These are phyloP conservation scores for Colletotrichum liaoningense DNA, from an alignment of 2,329 filamentous ascomycete species.

Conservation along the genomic window DNA sequence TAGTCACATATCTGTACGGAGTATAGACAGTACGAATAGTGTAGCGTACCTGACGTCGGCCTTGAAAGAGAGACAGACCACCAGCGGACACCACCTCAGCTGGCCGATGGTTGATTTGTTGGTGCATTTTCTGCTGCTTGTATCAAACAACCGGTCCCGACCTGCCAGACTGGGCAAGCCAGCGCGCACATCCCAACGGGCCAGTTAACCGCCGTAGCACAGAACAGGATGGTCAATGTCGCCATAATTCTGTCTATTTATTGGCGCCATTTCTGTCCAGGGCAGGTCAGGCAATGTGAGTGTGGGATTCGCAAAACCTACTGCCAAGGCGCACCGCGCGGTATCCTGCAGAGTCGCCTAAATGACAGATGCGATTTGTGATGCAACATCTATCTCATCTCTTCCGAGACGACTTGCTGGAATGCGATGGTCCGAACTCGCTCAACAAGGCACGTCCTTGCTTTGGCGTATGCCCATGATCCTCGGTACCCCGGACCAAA, in stretches of 20 bases:
- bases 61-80: background rate
- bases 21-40: no score
- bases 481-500: slow-evolving; percentile 1
- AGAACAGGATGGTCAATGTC: background rate
- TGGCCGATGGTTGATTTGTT: background rate
- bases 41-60: background rate
- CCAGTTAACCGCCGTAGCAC: background rate
- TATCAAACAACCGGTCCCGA: slow-evolving; percentile 5
- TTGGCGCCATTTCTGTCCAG: background rate
- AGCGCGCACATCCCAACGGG: background rate
- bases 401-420: background rate
- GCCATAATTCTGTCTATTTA: background rate
- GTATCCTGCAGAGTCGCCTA: background rate
- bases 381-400: slow-evolving; percentile 27
- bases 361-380: background rate
- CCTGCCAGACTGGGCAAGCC: slow-evolving; percentile 24
- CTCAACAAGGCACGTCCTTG: slow-evolving; percentile 22
- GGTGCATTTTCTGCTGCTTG: background rate
- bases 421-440: slow-evolving; percentile 25
- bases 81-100: background rate
- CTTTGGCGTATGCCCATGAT: background rate
- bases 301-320: background rate
- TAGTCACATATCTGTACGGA: no score
- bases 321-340: background rate
- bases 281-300: background rate